phyloP scores from a whole-genome alignment of 148 eudicot genomes.

The Polygonum maritimum region DNA sequence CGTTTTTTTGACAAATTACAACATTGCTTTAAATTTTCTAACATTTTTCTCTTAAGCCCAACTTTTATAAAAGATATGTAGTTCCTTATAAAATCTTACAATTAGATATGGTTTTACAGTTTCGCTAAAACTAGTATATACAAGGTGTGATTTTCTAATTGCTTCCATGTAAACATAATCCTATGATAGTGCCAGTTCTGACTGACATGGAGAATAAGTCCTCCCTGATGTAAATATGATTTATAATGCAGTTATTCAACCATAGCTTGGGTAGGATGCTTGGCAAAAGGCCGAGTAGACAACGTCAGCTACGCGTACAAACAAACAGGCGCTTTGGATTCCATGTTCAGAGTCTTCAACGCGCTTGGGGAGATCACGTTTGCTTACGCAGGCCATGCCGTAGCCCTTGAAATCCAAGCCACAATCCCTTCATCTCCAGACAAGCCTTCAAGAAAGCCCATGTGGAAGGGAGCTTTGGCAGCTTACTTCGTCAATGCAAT shows the following conservation, averaged over 20 bases:
- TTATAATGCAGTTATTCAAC: conserved; percentile 63
- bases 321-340: conserved; percentile 45
- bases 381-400: conserved; percentile 83
- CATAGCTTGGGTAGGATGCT: conserved; percentile 85
- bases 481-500: conserved; percentile 72
- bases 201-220: not conserved
- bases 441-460: conserved; percentile 55
- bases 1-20: too few species aligned
- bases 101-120: not conserved
- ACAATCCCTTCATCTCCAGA: conserved; percentile 85
- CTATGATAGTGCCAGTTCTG: too few species aligned
- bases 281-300: conserved; percentile 45
- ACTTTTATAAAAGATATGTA: not conserved
- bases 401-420: conserved; percentile 83
- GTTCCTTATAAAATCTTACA: not conserved
- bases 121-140: too few species aligned
- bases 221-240: not conserved
- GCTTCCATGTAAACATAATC: not conserved
- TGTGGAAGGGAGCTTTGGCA: conserved; percentile 85
- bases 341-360: conserved; percentile 66
- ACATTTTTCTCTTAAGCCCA: too few species aligned
- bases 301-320: conserved; percentile 73
- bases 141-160: too few species aligned
- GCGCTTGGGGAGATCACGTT: conserved; percentile 77
- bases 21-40: too few species aligned